These are phyloP conservation scores for Melaleuca quinquenervia DNA, from an alignment of 345 rosid genomes.

Conservation along the genomic window DNA sequence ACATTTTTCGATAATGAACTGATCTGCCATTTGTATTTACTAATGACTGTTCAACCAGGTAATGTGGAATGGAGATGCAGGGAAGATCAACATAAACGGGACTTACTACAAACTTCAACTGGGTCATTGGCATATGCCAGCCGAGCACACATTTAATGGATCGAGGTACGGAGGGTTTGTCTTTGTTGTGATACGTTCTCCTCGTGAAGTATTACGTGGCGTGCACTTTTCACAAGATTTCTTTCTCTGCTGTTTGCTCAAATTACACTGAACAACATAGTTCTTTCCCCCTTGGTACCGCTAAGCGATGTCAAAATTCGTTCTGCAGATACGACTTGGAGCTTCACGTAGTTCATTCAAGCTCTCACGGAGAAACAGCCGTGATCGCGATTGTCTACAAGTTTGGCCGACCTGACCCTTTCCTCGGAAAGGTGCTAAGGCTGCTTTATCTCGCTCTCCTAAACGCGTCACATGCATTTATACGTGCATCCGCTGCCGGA, in stretches of 20 bases:
- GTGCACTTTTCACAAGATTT: background rate
- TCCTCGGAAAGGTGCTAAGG: slow-evolving; percentile 33
- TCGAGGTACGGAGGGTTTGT: slow-evolving; percentile 18
- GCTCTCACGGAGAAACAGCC: slow-evolving; percentile 20
- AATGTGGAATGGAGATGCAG: slow-evolving; percentile 59
- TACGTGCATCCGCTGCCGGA: background rate
- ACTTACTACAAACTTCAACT: slow-evolving; percentile 33
- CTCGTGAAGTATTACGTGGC: no score
- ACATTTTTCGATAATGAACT: background rate
- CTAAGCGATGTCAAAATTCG: background rate
- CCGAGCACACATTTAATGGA: slow-evolving; percentile 57
- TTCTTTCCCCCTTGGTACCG: background rate
- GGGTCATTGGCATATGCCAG: slow-evolving; percentile 66
- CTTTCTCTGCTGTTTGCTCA: background rate
- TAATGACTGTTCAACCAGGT: slow-evolving; percentile 19
- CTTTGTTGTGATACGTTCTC: background rate
- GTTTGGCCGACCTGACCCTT: slow-evolving; percentile 45
- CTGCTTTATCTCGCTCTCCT: background rate
- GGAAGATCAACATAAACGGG: slow-evolving; percentile 34
- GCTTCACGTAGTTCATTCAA: slow-evolving; percentile 52
- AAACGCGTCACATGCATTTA: background rate
- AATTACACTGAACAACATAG: background rate
- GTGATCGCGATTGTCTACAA: slow-evolving; percentile 42
- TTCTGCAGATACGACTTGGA: slow-evolving; percentile 34
- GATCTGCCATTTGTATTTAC: background rate